Evolutionary conservation across 352 stramenopile genomes (phyloP), one percentile per base, ranked within the genome.

Genomic region (Phytophthora megakarya): DNA sequence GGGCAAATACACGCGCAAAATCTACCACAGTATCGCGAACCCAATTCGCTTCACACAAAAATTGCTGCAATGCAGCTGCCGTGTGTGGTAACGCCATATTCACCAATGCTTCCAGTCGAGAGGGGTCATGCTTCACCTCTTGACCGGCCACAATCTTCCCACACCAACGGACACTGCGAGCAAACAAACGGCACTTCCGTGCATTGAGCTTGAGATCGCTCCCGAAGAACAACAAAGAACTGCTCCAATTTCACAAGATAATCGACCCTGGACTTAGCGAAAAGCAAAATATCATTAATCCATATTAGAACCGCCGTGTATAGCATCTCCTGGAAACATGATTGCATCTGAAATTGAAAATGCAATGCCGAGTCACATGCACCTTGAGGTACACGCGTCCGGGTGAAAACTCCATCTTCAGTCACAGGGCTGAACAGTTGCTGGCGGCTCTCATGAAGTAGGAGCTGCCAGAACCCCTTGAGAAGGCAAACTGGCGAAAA

Each of bases 171-270:
- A 73, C 23, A 21, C 21, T 54, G 12, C 16, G 19, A 7, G 44
- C 51, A 65, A 52, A 52, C 8, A 52, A 19, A 28, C 5, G 23
- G 16, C 60, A 56, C 49, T 72, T 75, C 1, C 16, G 48, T 33
- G n/a, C 19, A 63, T 48, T 72, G 0, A 72, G 56, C 56, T 72
- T 69, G 11, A 75, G 25, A 0, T 30, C 12, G 28, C 26, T 58
- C 44, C 4, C 10, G 21, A 10, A 69, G 10, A 38, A 16, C 22
- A 13, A 32, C 43, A 15, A 50, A 50, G 25, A 30, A 50, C 21
- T 15, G 33, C 16, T 19, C 19, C 16, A 71, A 51, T 35, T 63
- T 67, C 18, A 11, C 7, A 26, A 50, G 25, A 22, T 35, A 50
- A n/a, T 50, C 43, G 25, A 16, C 33, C 22, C 25, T 51, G n/a